Percentiles rank a stretch among this genome's conserved stretches.
phyloP scores from a whole-genome alignment of 176 grass and related monocot genomes.

The Oryza nivara region DNA sequence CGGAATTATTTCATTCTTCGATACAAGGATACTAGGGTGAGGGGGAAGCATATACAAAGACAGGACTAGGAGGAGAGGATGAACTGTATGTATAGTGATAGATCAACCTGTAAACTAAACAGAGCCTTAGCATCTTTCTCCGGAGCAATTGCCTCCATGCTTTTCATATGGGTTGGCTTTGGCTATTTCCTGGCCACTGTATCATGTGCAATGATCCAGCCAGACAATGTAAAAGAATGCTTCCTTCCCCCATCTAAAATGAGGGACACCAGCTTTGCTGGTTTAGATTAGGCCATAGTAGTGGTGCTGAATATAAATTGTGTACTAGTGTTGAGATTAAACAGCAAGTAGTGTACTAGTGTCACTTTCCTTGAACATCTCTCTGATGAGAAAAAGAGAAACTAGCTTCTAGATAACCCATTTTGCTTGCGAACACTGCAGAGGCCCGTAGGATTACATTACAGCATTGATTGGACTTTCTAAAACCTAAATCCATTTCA shows the following conservation, averaged over 20 bases:
- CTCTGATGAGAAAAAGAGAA: background rate
- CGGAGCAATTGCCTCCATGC: constrained; percentile 45
- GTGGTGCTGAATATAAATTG: background rate
- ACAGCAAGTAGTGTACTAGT: background rate
- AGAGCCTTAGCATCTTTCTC: constrained; percentile 31
- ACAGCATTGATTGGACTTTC: background rate
- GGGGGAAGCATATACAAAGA: constrained; percentile 2
- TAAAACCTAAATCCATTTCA: background rate
- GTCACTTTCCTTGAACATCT: background rate
- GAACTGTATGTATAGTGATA: constrained; percentile 44
- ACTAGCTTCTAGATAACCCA: background rate
- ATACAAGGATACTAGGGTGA: background rate
- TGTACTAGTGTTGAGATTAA: background rate
- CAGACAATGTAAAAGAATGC: constrained; percentile 9
- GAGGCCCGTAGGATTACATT: background rate
- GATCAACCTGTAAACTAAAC: constrained; percentile 34
- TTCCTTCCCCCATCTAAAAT: background rate
- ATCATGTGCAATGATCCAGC: constrained; percentile 27
- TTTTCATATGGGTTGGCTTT: constrained; percentile 61
- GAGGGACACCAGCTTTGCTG: background rate
- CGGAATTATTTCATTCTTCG: constrained; percentile 55
- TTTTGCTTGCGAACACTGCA: background rate
- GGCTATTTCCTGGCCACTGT: constrained; percentile 34
- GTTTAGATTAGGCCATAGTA: background rate
- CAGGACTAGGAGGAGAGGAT: constrained; percentile 41